Conservation (phyloP, 1,284 basidiomycete species). For the Jaminaea rosea region DNA sequence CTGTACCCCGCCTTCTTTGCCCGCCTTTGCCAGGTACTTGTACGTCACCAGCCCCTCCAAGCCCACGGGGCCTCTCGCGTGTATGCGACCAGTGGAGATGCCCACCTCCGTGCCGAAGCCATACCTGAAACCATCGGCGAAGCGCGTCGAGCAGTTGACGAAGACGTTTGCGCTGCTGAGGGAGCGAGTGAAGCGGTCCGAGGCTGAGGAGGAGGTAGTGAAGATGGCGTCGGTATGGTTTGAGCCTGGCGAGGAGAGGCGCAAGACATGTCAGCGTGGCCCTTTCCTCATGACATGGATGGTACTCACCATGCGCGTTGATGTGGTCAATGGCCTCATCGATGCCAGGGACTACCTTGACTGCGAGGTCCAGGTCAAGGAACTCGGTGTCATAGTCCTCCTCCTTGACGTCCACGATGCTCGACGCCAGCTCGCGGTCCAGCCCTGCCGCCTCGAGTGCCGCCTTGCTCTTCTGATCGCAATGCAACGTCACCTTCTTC, state of each 20-base stretch:
- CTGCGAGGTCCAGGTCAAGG: slow-evolving; percentile 54
- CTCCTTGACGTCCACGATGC: slow-evolving; percentile 29
- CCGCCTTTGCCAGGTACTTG: slow-evolving; percentile 29
- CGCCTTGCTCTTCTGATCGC: slow-evolving; percentile 54
- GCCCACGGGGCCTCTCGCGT: slow-evolving; percentile 92
- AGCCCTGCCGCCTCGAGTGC: slow-evolving; percentile 40
- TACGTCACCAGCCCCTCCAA: slow-evolving; percentile 61
- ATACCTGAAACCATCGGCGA: slow-evolving; percentile 93
- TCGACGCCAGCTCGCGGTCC: slow-evolving; percentile 44
- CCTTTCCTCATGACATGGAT: no score
- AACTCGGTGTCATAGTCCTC: slow-evolving; percentile 79
- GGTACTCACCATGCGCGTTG: slow-evolving; percentile 85
- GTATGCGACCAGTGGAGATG: slow-evolving; percentile 90
- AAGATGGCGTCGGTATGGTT: neutral
- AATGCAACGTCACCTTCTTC: slow-evolving; percentile 66
- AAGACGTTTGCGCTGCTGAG: slow-evolving; percentile 89
- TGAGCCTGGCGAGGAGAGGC: slow-evolving; percentile 49
- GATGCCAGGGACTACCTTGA: slow-evolving; percentile 65
- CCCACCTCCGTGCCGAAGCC: slow-evolving; percentile 98
- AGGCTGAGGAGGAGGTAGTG: slow-evolving; percentile 46
- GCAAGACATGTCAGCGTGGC: slow-evolving; percentile 84
- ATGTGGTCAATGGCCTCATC: slow-evolving; percentile 73
- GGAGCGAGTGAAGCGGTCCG: slow-evolving; percentile 69
- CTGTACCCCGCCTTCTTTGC: neutral
- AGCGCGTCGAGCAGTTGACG: slow-evolving; percentile 87